Percentiles rank a stretch among this genome's conserved stretches.
These are phyloP conservation scores for Salinomyces thailandicus DNA, from an alignment of 2,329 filamentous ascomycete genomes.

Conservation along the genomic window DNA sequence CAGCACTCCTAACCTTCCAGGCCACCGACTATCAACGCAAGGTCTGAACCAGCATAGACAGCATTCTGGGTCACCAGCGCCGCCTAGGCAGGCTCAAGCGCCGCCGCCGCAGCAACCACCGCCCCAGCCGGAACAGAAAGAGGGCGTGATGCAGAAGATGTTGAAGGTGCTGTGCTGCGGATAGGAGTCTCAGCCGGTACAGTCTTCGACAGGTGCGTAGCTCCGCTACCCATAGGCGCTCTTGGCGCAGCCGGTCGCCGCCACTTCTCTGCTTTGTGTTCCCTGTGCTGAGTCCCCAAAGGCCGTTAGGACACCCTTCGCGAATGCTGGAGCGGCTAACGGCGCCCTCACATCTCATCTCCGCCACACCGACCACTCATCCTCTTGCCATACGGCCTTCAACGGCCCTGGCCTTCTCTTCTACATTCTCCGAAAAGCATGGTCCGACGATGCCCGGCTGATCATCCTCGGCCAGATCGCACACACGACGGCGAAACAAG, in stretches of 20 bases:
- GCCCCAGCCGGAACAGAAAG: constrained; percentile 61
- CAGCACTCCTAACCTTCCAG: constrained; percentile 55
- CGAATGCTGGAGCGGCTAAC: not conserved
- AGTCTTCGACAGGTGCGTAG: not conserved
- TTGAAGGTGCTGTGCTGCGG: constrained; percentile 90
- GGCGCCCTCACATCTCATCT: not conserved
- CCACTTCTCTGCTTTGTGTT: not conserved
- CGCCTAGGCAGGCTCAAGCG: constrained; percentile 14
- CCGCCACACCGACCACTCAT: not conserved
- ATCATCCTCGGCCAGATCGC: not conserved
- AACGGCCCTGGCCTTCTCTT: not conserved
- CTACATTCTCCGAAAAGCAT: too few relatives aligned
- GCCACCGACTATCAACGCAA: constrained; percentile 5
- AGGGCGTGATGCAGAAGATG: constrained; percentile 79
- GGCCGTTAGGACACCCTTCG: not conserved
- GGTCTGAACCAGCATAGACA: constrained; percentile 3
- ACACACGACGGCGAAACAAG: not conserved
- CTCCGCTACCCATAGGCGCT: not conserved
- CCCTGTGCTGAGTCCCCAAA: not conserved
- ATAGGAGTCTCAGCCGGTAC: constrained; percentile 21
- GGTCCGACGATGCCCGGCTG: too few relatives aligned
- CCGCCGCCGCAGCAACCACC: constrained; percentile 14
- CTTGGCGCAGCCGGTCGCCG: not conserved
- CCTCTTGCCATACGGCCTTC: not conserved
- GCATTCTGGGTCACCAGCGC: constrained; percentile 31